A percentile compares a stretch with the other conserved stretches of the same genome.
Conservation (phyloP, 2,329 filamentous ascomycete genomes). For the Colletotrichum aenigma region DNA sequence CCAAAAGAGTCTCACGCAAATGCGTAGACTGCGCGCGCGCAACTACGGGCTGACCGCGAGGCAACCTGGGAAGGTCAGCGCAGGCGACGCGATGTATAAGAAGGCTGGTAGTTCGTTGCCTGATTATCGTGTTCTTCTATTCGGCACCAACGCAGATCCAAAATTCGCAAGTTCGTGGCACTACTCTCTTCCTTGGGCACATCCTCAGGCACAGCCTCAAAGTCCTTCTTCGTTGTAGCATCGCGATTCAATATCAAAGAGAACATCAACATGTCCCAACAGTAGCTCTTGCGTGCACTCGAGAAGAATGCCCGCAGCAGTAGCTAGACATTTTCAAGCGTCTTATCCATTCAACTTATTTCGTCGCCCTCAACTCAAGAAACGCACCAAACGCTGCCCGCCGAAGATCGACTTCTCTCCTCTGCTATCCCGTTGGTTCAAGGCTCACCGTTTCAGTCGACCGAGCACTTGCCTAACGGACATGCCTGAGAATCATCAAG, state of each 20-base stretch:
- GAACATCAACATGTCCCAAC: slow-evolving; percentile 2
- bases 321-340: neutral
- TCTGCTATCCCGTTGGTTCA: neutral
- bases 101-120: neutral
- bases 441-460: neutral
- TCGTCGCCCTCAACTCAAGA: neutral
- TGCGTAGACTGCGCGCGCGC: neutral
- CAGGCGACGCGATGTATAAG: neutral
- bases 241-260: neutral
- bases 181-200: neutral
- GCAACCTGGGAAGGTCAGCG: neutral
- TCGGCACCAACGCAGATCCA: neutral
- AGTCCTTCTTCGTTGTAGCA: neutral
- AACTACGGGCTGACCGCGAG: neutral
- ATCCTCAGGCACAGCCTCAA: neutral
- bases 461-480: neutral
- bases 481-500: slow-evolving; percentile 6
- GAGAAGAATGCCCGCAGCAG: slow-evolving; percentile 3
- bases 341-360: neutral
- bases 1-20: neutral
- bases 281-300: neutral
- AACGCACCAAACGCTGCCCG: neutral
- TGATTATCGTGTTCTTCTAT: neutral
- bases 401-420: neutral
- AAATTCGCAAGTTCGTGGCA: neutral